Evolutionary conservation across 352 stramenopile genomes (phyloP).

Genomic region (Pythium pyrilobum): DNA sequence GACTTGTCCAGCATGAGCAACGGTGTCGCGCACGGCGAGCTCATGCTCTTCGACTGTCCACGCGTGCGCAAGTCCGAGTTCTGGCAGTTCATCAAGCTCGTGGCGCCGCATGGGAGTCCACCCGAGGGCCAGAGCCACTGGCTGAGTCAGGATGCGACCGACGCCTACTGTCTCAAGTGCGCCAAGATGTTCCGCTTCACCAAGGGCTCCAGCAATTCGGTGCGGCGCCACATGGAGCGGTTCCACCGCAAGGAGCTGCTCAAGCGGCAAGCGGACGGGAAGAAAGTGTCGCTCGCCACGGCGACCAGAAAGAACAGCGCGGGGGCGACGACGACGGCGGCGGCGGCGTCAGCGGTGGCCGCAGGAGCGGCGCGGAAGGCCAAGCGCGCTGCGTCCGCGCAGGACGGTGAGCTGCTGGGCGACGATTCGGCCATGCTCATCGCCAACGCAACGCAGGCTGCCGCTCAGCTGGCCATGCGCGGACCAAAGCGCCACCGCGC

Average conservation of each 20-base stretch:
- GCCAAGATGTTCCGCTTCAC: slow-evolving; percentile 44
- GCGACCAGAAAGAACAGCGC: neutral
- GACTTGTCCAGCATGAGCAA: slow-evolving; percentile 37
- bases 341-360: neutral
- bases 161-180: slow-evolving; percentile 46
- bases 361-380: neutral
- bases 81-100: slow-evolving; percentile 64
- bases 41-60: slow-evolving; percentile 52
- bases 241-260: slow-evolving; percentile 43
- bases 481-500: slow-evolving; percentile 8
- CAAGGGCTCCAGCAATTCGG: slow-evolving; percentile 54
- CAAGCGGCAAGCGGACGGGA: slow-evolving; percentile 22
- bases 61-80: slow-evolving; percentile 46
- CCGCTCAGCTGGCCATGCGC: neutral
- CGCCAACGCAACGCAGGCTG: too few species aligned
- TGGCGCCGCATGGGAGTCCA: slow-evolving; percentile 27
- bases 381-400: slow-evolving; percentile 8
- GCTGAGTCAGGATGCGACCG: slow-evolving; percentile 46
- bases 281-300: neutral
- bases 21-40: slow-evolving; percentile 34
- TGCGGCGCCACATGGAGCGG: slow-evolving; percentile 52
- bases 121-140: slow-evolving; percentile 39
- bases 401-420: slow-evolving; percentile 2
- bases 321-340: neutral
- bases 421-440: neutral